Evolutionary conservation across 495 filamentous ascomycete species (phyloP).

Genomic region (Cenococcum geophilum): DNA sequence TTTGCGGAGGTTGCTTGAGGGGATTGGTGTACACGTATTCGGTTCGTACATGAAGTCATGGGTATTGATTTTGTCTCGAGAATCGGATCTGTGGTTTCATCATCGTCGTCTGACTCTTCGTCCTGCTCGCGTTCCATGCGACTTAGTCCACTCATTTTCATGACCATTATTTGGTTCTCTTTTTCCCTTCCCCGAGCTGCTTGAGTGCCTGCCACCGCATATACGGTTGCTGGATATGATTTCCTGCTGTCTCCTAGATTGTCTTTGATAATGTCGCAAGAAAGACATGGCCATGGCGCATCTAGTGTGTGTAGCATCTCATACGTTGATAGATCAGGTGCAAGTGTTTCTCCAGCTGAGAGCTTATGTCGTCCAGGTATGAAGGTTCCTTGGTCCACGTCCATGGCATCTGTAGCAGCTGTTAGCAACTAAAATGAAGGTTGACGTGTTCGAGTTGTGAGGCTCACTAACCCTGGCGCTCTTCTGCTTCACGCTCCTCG

Average conservation of each 20-base stretch:
- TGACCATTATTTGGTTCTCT: constrained; percentile 89
- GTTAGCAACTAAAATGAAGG: constrained; percentile 10
- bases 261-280: constrained; percentile 88
- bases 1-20: constrained; percentile 61
- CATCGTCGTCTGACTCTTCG: constrained; percentile 68
- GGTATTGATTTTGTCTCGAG: constrained; percentile 88
- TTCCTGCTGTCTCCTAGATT: constrained; percentile 82
- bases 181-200: constrained; percentile 64
- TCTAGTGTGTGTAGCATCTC: constrained; percentile 91
- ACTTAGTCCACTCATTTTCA: constrained; percentile 88
- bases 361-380: constrained; percentile 86
- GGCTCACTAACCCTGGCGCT: constrained; percentile 54
- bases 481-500: constrained; percentile 85
- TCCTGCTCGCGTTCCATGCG: constrained; percentile 73
- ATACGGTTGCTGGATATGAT: constrained; percentile 86
- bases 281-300: constrained; percentile 92
- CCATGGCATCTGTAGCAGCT: constrained; percentile 60
- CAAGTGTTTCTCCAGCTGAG: constrained; percentile 78
- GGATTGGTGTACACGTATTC: constrained; percentile 75
- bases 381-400: constrained; percentile 85
- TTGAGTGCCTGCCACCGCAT: constrained; percentile 90
- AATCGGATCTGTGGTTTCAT: constrained; percentile 77
- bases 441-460: not conserved
- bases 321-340: constrained; percentile 86
- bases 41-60: constrained; percentile 79